Evolutionary conservation across 164 flowering plant genomes (phyloP), one percentile per base, ranked within the genome.

Genomic region (Amborella trichopoda): DNA sequence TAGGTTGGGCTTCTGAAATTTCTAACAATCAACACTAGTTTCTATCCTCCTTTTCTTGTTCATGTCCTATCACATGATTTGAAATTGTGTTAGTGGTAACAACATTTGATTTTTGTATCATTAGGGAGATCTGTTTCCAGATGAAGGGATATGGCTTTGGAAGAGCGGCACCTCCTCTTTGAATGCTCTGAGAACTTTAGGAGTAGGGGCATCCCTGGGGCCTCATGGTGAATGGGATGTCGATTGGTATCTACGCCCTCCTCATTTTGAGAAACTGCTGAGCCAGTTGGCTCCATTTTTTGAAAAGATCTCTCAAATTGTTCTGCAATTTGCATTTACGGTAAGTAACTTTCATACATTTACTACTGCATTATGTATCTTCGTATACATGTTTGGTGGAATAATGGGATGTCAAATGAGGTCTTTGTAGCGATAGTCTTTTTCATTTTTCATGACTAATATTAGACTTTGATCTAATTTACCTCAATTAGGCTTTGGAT

Each of bases 101-200:
- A 32, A n/a, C 13, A 32, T 32, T 11, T 32, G 36, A n/a, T 32
- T 40, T 47, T 58, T 59, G 32, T 24, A 24, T 54, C 48, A 28
- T 56, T 48, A 90, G 99, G 84, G 76, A 54, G 96, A 88, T 73
- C 53, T 93, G 39, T 66, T 93, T 48, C 96, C 99, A 16, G 91
- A 75, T 50, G 96, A 88, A 74, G 83, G 83, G 41, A 48, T 77
- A 51, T 78, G 86, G 86, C 78, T 68, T 59, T 93, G 99, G 99
- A 78, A 70, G 71, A 78, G 73, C 59, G 84, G 87, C 36, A 78
- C 76, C 72, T 95, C 99, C 11, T 62, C 76, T 59, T 59, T 82
- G 69, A 82, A 81, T 64, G 76, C 74, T 55, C 55, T 78, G 23
- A 69, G 88, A 59, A 62, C 68, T 18, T 67, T 88, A 63, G 75